These are phyloP conservation scores for Mycena sanguinolenta DNA, from an alignment of 768 basidiomycete genomes.

Conservation along the genomic window DNA sequence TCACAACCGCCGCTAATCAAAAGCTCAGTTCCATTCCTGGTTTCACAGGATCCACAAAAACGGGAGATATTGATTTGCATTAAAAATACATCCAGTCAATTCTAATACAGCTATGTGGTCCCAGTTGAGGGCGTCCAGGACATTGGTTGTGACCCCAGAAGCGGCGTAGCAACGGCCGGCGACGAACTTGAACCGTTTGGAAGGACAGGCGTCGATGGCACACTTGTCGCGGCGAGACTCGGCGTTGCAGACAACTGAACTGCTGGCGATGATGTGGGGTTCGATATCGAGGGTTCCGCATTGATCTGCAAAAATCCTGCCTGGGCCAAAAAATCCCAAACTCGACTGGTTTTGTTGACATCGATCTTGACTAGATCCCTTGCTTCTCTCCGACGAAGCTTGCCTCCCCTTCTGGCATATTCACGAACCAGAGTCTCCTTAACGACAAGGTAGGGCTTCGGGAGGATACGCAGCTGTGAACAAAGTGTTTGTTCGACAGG, in stretches of 20 bases:
- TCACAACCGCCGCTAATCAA: too few relatives aligned
- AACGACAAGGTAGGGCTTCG: constrained; percentile 95
- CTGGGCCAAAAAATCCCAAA: constrained; percentile 94
- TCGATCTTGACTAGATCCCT: constrained; percentile 93
- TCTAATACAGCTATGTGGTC: too few relatives aligned
- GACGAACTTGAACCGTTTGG: constrained; percentile 13
- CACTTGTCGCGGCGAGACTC: constrained; percentile 2
- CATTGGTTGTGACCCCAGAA: constrained; percentile 8
- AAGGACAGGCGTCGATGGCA: neutral
- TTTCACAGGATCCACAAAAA: too few relatives aligned
- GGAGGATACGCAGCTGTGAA: constrained; percentile 89
- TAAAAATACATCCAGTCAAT: too few relatives aligned
- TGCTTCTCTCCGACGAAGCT: constrained; percentile 89
- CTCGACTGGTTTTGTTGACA: constrained; percentile 91
- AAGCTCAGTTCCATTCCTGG: too few relatives aligned
- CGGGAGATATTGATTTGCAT: too few relatives aligned
- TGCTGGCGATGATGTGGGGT: constrained; percentile 7
- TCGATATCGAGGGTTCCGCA: constrained; percentile 55
- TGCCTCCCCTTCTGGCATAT: constrained; percentile 90
- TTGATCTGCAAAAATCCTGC: constrained; percentile 85
- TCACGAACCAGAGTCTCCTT: constrained; percentile 96
- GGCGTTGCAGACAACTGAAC: constrained; percentile 4
- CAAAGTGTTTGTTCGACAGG: constrained; percentile 90
- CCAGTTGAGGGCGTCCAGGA: constrained; percentile 3
- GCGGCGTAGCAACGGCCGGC: neutral